Evolutionary conservation across 768 basidiomycete species (phyloP), one percentile per base, ranked within the genome.

Genomic region (Leccinum barrowsii): DNA sequence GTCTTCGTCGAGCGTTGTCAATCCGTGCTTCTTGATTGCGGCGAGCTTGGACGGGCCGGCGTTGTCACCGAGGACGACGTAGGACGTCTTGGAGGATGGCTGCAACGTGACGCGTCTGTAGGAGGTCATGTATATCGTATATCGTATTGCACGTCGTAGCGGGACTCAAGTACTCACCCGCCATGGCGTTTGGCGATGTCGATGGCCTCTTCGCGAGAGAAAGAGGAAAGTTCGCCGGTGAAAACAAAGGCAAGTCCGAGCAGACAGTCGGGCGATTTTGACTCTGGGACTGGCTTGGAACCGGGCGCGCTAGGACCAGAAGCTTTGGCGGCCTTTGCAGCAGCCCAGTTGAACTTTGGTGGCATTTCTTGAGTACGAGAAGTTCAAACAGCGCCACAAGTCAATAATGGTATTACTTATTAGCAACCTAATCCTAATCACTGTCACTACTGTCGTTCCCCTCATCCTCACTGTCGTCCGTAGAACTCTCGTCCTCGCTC

Each of bases 171-270:
- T n/a, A 78, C 91, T 60, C 51, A 94, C 95, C 87, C 95, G 65
- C 94, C 94, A 68, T 85, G 94, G 5, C 94, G 91, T 72, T 99
- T 98, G 0, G 89, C 96, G 6, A 96, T 73, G 65, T 96, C 94
- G 26, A 78, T 70, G 1, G 92, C 88, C 64, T 97, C 94, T 2
- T 98, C 92, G 37, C 97, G 81, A 1, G 92, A 86, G 63, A 98
- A 85, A 58, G 88, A 89, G 50, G 81, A 83, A 49, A 98, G 74
- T 65, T 99, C 96, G 15, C 95, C 97, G 0, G 97, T 98, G 63
- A 99, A 99, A 21, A 99, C 96, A 67, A 99, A 89, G 0, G 92
- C 81, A 22, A 98, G 78, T 0, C 95, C 95, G 0, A 86, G 82
- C 8, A 99, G 78, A 67, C 91, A 93, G 47, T 93, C 85, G 0